Base-by-base conservation (phyloP, 192 early-diverging fungal species). In the Lobosporangium transversale region DNA sequence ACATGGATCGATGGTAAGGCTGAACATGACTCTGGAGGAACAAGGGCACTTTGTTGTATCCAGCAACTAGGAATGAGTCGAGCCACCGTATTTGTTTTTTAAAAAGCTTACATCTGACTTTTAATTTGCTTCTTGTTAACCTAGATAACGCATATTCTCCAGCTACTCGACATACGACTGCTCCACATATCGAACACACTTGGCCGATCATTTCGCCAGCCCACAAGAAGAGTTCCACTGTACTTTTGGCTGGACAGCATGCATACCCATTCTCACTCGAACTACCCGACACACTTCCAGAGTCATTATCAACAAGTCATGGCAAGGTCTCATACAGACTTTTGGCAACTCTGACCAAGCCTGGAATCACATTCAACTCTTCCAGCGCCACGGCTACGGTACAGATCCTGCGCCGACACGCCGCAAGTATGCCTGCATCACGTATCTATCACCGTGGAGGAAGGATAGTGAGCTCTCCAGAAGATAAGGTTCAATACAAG, bases 261-360 rank as follows among this genome's bases (percentile, higher is more conserved):
- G 44, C 65, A 18, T 81, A 55, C 53, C 64, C 80, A 8, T 81
- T 81, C 62, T 54, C 57, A 32, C 42, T 81, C 12, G 66, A 68
- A 14, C 37, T 81, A 12, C 75, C 80, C 0, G 67, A 64, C 27
- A 79, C 50, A 0, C 45, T 81, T 20, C 69, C 75, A 15, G 75
- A 81, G 30, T 47, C 65, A 3, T 32, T 81, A 23, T 30, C 60
- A 18, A 48, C 50, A 29, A 17, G 53, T 3, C 62, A 65, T 36
- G 74, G 74, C 30, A 63, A 57, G 17, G 62, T 81, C 20, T 0
- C n/a, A 1, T 68, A 68, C 20, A 43, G 64, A 37, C 53, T 79
- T 11, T 24, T 24, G 4, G 80, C 80, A 18, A 69, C 47, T 12
- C 32, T 75, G 42, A 75, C 57, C 27, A 59, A 50, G 48, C 50